phyloP scores from a whole-genome alignment of 192 early-diverging fungal genomes.

The Rhizophagus sp. region DNA sequence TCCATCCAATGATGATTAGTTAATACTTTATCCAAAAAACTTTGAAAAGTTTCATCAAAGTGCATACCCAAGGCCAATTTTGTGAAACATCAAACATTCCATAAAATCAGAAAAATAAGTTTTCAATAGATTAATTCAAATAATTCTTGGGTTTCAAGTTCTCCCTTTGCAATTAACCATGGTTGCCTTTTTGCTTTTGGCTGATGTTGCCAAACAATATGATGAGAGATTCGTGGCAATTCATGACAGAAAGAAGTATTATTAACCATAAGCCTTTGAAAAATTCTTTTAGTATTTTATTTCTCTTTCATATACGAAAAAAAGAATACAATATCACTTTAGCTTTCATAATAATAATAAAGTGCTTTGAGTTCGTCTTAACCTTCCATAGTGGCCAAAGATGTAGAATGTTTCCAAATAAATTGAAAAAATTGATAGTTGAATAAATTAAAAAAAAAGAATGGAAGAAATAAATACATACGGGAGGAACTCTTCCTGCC shows the following conservation, averaged over 20 bases:
- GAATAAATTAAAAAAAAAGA: neutral
- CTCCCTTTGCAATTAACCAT: slow-evolving; percentile 23
- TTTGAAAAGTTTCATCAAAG: slow-evolving; percentile 40
- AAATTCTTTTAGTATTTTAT: slow-evolving; percentile 32
- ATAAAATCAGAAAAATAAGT: slow-evolving; percentile 48
- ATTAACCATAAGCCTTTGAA: slow-evolving; percentile 49
- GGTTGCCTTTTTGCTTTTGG: slow-evolving; percentile 33
- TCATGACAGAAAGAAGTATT: slow-evolving; percentile 52
- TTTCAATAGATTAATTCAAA: slow-evolving; percentile 31
- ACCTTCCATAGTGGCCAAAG: slow-evolving; percentile 44
- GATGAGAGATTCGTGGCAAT: slow-evolving; percentile 51
- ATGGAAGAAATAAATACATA: too few species aligned
- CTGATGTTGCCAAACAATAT: slow-evolving; percentile 50
- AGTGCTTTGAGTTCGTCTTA: slow-evolving; percentile 34
- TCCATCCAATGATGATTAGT: slow-evolving; percentile 31
- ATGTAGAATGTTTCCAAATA: slow-evolving; percentile 47
- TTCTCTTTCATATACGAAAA: neutral
- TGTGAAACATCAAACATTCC: slow-evolving; percentile 62
- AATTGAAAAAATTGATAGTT: neutral
- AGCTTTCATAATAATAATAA: slow-evolving; percentile 45
- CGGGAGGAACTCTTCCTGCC: too few species aligned
- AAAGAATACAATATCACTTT: neutral
- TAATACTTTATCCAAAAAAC: slow-evolving; percentile 34
- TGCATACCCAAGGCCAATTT: slow-evolving; percentile 56
- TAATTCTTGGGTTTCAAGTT: slow-evolving; percentile 12